Evolutionary conservation across 2,329 filamentous ascomycete genomes (phyloP).

Genomic region (Neonectria coccinea): DNA sequence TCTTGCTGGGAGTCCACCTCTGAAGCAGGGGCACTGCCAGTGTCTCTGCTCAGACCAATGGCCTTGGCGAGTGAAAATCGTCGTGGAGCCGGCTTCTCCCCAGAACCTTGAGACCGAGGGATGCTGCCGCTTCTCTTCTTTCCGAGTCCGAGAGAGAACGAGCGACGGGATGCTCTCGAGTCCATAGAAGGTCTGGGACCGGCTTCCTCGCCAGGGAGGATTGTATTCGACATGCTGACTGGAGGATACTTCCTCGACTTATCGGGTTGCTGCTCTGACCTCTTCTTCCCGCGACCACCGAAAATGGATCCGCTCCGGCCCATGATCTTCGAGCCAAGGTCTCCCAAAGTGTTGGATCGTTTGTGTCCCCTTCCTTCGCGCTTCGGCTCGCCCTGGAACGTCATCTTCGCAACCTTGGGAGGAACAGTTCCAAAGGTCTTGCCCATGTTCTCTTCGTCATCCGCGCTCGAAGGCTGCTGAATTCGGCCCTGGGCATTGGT

Average conservation of each 20-base stretch:
- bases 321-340: constrained; percentile 85
- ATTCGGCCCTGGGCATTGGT: constrained; percentile 92
- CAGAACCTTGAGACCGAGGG: constrained; percentile 64
- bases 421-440: constrained; percentile 71
- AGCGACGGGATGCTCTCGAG: constrained; percentile 73
- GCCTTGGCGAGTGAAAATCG: constrained; percentile 78
- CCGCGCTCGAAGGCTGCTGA: constrained; percentile 73
- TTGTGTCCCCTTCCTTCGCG: constrained; percentile 70
- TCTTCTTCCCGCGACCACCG: constrained; percentile 69
- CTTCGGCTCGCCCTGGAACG: constrained; percentile 66
- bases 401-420: constrained; percentile 68
- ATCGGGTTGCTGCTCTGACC: constrained; percentile 64
- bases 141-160: constrained; percentile 75
- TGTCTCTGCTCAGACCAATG: constrained; percentile 70
- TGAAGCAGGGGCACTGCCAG: constrained; percentile 59
- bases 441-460: constrained; percentile 76
- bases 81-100: constrained; percentile 69
- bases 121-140: constrained; percentile 79
- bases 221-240: constrained; percentile 85
- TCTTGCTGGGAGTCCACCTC: constrained; percentile 64
- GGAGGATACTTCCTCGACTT: constrained; percentile 84
- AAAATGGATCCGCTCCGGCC: constrained; percentile 86
- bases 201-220: constrained; percentile 68
- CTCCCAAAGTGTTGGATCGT: constrained; percentile 81
- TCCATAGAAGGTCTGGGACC: constrained; percentile 73